These are phyloP conservation scores for Platanthera guangdongensis DNA, from an alignment of 106 monocot species.

Conservation along the genomic window DNA sequence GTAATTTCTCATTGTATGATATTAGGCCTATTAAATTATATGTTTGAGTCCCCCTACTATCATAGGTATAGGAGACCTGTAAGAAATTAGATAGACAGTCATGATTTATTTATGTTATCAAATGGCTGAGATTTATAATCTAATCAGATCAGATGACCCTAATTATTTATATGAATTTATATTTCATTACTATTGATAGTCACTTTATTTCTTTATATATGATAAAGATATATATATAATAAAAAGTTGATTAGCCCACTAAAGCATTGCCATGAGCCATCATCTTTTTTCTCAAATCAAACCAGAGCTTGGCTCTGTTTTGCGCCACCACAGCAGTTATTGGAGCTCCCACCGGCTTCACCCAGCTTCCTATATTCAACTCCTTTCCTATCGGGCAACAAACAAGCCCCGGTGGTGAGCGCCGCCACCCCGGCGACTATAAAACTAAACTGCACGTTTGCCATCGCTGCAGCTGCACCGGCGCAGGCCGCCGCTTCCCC, in stretches of 20 bases:
- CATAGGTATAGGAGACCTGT: too few relatives aligned
- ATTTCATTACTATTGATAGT: too few relatives aligned
- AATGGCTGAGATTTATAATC: too few relatives aligned
- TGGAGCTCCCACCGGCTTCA: not conserved
- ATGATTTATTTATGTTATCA: too few relatives aligned
- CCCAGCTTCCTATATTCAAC: conserved; percentile 6
- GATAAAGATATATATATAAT: too few relatives aligned
- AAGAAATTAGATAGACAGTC: too few relatives aligned
- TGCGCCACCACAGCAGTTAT: not conserved
- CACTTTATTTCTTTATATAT: too few relatives aligned
- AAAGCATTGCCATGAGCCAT: not conserved
- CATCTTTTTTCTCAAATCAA: not conserved
- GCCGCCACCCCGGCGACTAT: conserved; percentile 1
- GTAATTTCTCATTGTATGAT: too few relatives aligned
- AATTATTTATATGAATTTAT: too few relatives aligned
- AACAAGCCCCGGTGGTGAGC: not conserved
- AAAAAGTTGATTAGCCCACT: not conserved
- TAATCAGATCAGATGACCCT: too few relatives aligned
- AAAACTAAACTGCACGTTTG: conserved; percentile 14
- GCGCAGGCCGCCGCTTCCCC: not conserved
- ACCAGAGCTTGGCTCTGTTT: not conserved
- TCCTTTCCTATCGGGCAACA: conserved; percentile 4
- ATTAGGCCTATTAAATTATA: too few relatives aligned
- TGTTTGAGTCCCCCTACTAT: too few relatives aligned
- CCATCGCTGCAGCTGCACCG: not conserved